Base-by-base conservation (phyloP, 768 basidiomycete species). In the Collybia sordida region DNA sequence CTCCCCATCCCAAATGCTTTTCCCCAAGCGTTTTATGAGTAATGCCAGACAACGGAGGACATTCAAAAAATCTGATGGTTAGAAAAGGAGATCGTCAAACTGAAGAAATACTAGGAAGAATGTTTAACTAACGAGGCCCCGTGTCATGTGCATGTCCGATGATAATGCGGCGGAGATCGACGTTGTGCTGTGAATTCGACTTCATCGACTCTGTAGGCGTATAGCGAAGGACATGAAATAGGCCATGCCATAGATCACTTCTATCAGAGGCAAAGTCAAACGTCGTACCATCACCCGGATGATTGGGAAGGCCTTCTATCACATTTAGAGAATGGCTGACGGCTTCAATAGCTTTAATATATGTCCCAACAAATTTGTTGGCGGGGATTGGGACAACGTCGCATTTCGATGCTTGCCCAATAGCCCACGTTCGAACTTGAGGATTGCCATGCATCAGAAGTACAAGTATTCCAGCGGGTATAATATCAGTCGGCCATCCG, bases 1-100 rank as follows among this genome's bases (percentile, higher is more conserved):
- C 55, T 90, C 85, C 23, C 77, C 80, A 17, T 72, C 63, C 95
- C 96, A 98, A 12, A 93, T 63, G 9, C 72, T 60, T 2, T 66
- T 56, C 0, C 75, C 75, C 44, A 86, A 61, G 19, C 85, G 79
- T 52, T 81, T 78, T 27, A 89, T 65, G 24, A 92, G 72, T 39
- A 83, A 66, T 8, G 79, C 66, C 53, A 89, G 82, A 50, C 76
- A 83, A 55, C 69, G 75, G 36, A 87, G 70, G 51, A 88, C 73
- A 52, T 77, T 70, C 17, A 62, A 50, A 64, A 92, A 86, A 54
- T 89, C 85, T 88, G 56, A 23, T 50, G 37, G 31, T 59, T 45
- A 9, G 31, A 49, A 17, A 53, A 55, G 18, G 50, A 47, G 50
- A 47, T 37, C 15, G 50, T 59, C 48, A 50, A 45, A 34, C 49